These are phyloP conservation scores for Boletus sp. DNA, from an alignment of 768 basidiomycete species.

Conservation along the genomic window DNA sequence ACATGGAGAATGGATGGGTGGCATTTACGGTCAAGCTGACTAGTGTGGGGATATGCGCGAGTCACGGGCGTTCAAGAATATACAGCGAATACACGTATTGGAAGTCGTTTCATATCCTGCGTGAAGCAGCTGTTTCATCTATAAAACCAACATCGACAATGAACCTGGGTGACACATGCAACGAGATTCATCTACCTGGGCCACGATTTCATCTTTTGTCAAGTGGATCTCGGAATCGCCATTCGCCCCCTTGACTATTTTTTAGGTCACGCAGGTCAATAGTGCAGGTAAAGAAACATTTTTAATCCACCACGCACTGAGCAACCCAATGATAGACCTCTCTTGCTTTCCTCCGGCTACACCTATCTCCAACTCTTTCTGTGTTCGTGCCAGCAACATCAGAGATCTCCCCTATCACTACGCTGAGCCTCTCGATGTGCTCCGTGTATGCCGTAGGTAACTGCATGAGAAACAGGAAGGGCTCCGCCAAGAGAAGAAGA, in stretches of 20 bases:
- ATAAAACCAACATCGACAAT: neutral
- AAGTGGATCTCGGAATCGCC: constrained; percentile 22
- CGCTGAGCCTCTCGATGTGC: constrained; percentile 30
- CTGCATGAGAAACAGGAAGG: constrained; percentile 34
- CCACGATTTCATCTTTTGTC: constrained; percentile 26
- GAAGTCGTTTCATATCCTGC: constrained; percentile 24
- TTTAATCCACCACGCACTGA: constrained; percentile 13
- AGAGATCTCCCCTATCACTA: constrained; percentile 39
- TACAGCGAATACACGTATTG: neutral
- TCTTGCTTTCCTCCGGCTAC: constrained; percentile 22
- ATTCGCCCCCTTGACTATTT: too few species aligned
- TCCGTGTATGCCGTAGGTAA: constrained; percentile 37
- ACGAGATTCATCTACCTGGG: constrained; percentile 10
- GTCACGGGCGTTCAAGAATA: too few species aligned
- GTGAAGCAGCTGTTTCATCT: constrained; percentile 20
- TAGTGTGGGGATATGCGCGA: too few species aligned
- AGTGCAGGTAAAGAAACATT: constrained; percentile 12
- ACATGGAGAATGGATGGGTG: too few species aligned
- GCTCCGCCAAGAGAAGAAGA: constrained; percentile 35
- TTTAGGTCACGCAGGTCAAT: neutral
- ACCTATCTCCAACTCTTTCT: constrained; percentile 30
- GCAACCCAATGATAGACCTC: constrained; percentile 22
- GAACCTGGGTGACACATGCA: too few species aligned
- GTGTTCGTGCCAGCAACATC: constrained; percentile 36
- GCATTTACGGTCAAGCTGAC: too few species aligned